A percentile compares a stretch with the other conserved stretches of the same genome.
These are phyloP conservation scores for Leptomonas seymouri DNA, from an alignment of 208 protist species.

Conservation along the genomic window DNA sequence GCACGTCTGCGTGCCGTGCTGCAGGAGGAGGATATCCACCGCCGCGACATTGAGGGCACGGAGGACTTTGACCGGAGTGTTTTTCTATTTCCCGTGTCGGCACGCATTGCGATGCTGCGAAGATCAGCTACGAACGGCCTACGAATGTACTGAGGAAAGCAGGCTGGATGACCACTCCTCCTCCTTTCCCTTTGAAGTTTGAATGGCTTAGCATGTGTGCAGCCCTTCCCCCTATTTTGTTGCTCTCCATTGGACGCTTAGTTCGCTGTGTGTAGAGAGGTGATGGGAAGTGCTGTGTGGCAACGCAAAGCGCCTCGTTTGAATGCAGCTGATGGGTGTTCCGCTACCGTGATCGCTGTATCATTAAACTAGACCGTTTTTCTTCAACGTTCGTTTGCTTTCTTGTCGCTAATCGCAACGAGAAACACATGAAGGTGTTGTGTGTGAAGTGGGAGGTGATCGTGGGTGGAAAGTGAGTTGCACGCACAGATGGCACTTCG, in stretches of 20 bases:
- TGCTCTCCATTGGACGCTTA: too few relatives aligned
- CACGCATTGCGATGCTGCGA: slow-evolving; percentile 48
- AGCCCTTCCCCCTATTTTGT: too few relatives aligned
- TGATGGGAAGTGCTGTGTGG: too few relatives aligned
- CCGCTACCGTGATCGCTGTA: neutral
- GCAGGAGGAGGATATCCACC: slow-evolving; percentile 70
- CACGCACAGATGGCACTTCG: too few relatives aligned
- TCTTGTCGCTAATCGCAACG: neutral
- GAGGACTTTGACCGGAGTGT: slow-evolving; percentile 70
- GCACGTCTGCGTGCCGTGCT: slow-evolving; percentile 48
- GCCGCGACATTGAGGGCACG: slow-evolving; percentile 63
- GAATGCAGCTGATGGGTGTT: neutral
- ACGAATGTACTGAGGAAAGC: neutral
- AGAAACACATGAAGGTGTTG: too few relatives aligned
- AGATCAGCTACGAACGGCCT: slow-evolving; percentile 12
- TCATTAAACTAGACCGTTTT: neutral
- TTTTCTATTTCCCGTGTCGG: slow-evolving; percentile 57
- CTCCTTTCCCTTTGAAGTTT: too few relatives aligned
- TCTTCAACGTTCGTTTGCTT: neutral
- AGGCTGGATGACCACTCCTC: too few relatives aligned
- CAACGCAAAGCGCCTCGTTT: too few relatives aligned
- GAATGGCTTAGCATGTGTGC: too few relatives aligned
- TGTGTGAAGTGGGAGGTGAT: too few relatives aligned
- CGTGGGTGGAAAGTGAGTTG: too few relatives aligned
- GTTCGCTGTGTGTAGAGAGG: too few relatives aligned